These are phyloP conservation scores for Mycena albidolilacea DNA, from an alignment of 768 basidiomycete genomes.

Conservation along the genomic window DNA sequence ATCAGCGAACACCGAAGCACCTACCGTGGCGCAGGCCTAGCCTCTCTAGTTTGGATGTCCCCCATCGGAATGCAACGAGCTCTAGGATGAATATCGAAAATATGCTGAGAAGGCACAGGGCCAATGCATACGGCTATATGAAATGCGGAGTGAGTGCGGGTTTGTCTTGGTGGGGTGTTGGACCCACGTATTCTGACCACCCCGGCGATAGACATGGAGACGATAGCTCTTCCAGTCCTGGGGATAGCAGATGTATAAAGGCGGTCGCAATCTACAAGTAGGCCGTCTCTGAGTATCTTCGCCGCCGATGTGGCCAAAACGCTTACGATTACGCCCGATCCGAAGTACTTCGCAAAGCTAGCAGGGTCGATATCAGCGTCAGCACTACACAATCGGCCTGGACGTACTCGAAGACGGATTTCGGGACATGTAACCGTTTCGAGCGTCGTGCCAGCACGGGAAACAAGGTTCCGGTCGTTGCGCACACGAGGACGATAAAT, in stretches of 20 bases:
- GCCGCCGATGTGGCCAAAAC: background rate
- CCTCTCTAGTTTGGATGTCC: conserved; percentile 76
- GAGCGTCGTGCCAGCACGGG: conserved; percentile 65
- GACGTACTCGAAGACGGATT: conserved; percentile 65
- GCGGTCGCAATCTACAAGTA: conserved; percentile 84
- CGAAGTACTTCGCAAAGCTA: conserved; percentile 93
- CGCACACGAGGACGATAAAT: conserved; percentile 67
- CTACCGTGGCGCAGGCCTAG: conserved; percentile 76
- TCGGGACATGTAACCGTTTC: conserved; percentile 57
- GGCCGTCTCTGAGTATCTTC: background rate
- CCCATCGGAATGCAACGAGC: conserved; percentile 91
- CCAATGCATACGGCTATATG: conserved; percentile 87
- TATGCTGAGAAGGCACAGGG: conserved; percentile 85
- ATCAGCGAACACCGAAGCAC: conserved; percentile 38
- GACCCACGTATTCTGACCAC: conserved; percentile 85
- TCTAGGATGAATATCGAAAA: conserved; percentile 91
- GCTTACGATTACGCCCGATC: conserved; percentile 89
- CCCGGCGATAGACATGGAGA: conserved; percentile 78
- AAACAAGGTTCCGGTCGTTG: conserved; percentile 65
- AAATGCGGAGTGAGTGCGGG: conserved; percentile 14
- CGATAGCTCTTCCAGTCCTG: conserved; percentile 81
- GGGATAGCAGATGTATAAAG: conserved; percentile 87
- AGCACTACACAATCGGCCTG: background rate
- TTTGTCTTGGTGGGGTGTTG: background rate
- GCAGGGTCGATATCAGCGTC: background rate